Percentiles rank a stretch among this genome's conserved stretches.
Conservation (phyloP, 2,329 filamentous ascomycete genomes). For the Davidsoniella virescens region DNA sequence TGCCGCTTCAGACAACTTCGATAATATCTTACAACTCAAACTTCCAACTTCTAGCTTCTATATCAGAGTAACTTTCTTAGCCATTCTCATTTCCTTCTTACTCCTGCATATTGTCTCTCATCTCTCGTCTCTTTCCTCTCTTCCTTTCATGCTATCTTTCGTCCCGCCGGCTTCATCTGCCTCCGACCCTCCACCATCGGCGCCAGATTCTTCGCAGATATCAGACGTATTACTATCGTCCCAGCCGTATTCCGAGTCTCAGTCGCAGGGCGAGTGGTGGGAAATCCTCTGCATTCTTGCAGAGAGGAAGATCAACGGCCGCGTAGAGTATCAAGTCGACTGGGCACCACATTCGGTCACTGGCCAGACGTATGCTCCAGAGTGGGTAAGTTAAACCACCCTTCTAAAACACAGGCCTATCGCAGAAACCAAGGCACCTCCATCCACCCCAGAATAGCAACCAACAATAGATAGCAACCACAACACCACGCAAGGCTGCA, state of each 20-base stretch:
- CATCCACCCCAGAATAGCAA: background rate
- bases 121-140: too few species aligned
- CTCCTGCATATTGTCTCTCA: too few species aligned
- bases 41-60: too few species aligned
- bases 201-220: background rate
- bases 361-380: conserved; percentile 10
- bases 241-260: background rate
- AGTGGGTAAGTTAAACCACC: conserved; percentile 8
- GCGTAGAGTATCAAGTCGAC: conserved; percentile 10
- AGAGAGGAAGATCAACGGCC: conserved; percentile 3
- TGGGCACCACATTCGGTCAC: conserved; percentile 10
- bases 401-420: background rate
- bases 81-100: too few species aligned
- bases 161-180: background rate
- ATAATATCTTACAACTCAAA: too few species aligned
- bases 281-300: conserved; percentile 10
- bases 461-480: background rate
- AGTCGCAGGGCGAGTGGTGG: conserved; percentile 9
- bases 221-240: background rate
- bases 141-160: background rate
- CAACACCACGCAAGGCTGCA: background rate
- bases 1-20: too few species aligned
- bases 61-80: too few species aligned
- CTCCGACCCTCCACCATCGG: background rate
- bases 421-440: conserved; percentile 5